Conservation (phyloP, 2,329 filamentous ascomycete genomes). For the Aquanectria penicillioides region DNA sequence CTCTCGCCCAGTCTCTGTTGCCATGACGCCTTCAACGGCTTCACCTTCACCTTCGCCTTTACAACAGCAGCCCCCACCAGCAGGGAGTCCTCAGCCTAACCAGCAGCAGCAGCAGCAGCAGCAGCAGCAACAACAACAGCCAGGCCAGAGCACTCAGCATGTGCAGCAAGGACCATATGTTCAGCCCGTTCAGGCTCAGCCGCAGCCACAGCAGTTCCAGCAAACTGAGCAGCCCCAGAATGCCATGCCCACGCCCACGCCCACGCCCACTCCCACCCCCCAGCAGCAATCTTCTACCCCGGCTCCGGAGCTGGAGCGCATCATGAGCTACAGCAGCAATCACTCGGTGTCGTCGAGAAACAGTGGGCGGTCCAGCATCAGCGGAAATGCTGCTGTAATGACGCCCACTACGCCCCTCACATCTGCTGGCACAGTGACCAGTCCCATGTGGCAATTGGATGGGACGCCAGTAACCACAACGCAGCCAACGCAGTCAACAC, state of each 20-base stretch:
- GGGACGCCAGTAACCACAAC: neutral
- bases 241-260: neutral
- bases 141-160: no score
- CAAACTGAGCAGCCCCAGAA: neutral
- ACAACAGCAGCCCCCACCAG: neutral
- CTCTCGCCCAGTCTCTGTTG: neutral
- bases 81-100: neutral
- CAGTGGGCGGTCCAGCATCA: constrained; percentile 24
- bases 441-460: constrained; percentile 21
- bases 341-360: constrained; percentile 5
- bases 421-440: constrained; percentile 9
- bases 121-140: constrained; percentile 6
- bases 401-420: constrained; percentile 25
- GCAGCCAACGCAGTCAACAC: constrained; percentile 4
- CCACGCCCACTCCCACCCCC: neutral
- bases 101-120: constrained; percentile 8
- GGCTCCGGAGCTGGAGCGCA: constrained; percentile 3
- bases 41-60: neutral
- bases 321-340: constrained; percentile 12
- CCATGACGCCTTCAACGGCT: neutral
- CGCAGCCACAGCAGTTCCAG: neutral
- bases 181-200: constrained; percentile 4
- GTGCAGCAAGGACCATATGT: neutral
- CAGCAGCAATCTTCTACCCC: constrained; percentile 11
- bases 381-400: constrained; percentile 19